Evolutionary conservation across 1,139 yeast species (phyloP), one percentile per base, ranked within the genome.

Genomic region (Kodamaea plutei): DNA sequence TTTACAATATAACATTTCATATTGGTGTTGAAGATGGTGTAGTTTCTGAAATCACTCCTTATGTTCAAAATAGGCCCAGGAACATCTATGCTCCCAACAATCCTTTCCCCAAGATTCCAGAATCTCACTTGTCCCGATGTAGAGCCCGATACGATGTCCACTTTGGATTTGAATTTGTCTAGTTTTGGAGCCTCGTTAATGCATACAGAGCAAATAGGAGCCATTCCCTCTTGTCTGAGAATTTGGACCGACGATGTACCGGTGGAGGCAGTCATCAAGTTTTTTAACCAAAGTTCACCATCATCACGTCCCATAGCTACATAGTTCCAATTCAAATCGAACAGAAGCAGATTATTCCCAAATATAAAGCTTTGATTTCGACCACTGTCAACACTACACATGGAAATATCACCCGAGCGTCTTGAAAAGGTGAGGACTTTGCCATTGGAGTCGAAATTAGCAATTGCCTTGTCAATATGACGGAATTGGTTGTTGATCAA

Each of bases 331-430:
- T 55, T 62, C 9, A 62, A 37, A 15, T 49, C 52, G 41, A 43
- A 53, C 22, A 58, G 45, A 13, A 39, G 27, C 20, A 40, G 45
- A 31, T 41, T 47, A 2, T 67, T 69, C 1, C 68, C 70, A 0
- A 71, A 73, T 4, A 66, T 56, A 33, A 52, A 64, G 21, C 65
- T 55, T 34, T 63, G 71, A 37, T 52, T 59, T 33, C 53, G 56
- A 1, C 78, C 78, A 45, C 54, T 62, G 25, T 53, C 52, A 29
- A 70, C 50, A 26, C 60, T 57, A 31, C 73, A 64, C 10, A 59
- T 47, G 5, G 64, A 45, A 2, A 72, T 46, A 33, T 64, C 56
- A 2, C 73, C 75, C 12, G 53, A 51, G 10, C 48, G 35, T 20
- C 45, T 39, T 7, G 60, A 56, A 34, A 58, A 64, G 2, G 66